Base-by-base conservation (phyloP, 2,329 filamentous ascomycete genomes). In the Malbranchea zuffiana region DNA sequence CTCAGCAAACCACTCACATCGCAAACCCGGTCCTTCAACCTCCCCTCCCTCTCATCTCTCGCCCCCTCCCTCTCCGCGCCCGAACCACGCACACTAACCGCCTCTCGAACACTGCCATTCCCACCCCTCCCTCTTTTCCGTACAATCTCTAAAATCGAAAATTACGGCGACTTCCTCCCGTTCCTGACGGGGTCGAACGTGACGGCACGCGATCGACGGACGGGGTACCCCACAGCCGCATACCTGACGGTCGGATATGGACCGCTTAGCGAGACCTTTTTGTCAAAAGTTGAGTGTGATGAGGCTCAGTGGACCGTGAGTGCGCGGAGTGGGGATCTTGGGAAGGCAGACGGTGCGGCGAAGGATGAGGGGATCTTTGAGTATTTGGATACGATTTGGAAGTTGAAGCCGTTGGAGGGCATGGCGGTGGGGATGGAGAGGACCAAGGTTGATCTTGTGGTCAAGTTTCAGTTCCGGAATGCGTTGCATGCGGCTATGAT, bases 401-500 rank as follows among this genome's bases (percentile, higher is more conserved):
- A 65, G 46, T 57, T 66, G 45, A 48, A 51, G 34, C 57, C 64
- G 5, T 21, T 55, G 30, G 44, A 55, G 42, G 48, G 47, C 40
- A 51, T 55, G 45, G 24, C 43, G 47, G 38, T 53, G 31, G 49
- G 44, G 23, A 24, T 45, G 36, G 45, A 45, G 24, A 69, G 69
- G 62, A 92, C 85, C 3, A 74, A 82, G 50, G 84, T 96, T 10
- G 69, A 74, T 48, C 62, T 98, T 48, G 68, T 70, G 39, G 79
- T 98, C 48, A 73, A 78, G 44, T 95, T 87, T 57, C 75, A 80
- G 57, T 95, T 98, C 56, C 71, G 75, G 49, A 96, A 87, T 60
- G 84, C 87, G n/a, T 57, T 94, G 39, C 92, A 95, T 63, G 79
- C 78, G 27, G 76, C 82, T 13, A 67, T 95, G 54, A 90, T 87